Evolutionary conservation across 306 rosid species (phyloP).

Genomic region (Trichosanthes cucumerina): DNA sequence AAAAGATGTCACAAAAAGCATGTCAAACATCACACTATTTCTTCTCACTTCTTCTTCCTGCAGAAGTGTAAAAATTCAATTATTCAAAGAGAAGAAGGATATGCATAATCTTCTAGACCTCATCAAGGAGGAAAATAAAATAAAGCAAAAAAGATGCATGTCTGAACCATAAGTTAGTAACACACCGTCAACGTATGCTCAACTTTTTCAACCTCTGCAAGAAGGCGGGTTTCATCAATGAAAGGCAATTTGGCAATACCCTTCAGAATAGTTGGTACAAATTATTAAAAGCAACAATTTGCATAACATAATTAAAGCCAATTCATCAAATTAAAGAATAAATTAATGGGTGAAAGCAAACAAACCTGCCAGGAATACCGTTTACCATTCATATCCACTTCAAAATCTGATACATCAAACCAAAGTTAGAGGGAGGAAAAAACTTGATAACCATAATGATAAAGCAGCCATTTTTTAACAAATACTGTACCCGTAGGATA

Average conservation of each 20-base stretch:
- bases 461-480: background rate
- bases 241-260: slow-evolving; percentile 96
- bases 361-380: slow-evolving; percentile 93
- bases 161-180: slow-evolving; percentile 2
- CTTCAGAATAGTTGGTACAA: slow-evolving; percentile 28
- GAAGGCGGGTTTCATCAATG: slow-evolving; percentile 90
- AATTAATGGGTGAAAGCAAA: slow-evolving; percentile 9
- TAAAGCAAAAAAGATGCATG: background rate
- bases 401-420: slow-evolving; percentile 59
- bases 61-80: background rate
- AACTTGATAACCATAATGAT: background rate
- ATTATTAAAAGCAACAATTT: slow-evolving; percentile 8
- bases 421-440: background rate
- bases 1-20: slow-evolving; percentile 83
- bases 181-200: slow-evolving; percentile 67
- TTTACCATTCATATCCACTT: slow-evolving; percentile 99
- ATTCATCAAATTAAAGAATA: background rate
- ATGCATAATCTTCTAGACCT: background rate
- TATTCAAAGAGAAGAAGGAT: background rate
- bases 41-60: slow-evolving; percentile 71
- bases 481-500: slow-evolving; percentile 68
- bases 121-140: background rate
- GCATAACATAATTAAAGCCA: background rate
- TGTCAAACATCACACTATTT: slow-evolving; percentile 68
- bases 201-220: slow-evolving; percentile 60